Percentiles rank a stretch among this genome's conserved stretches.
Conservation (phyloP, 1,284 basidiomycete species). For the Pholiota adiposa region DNA sequence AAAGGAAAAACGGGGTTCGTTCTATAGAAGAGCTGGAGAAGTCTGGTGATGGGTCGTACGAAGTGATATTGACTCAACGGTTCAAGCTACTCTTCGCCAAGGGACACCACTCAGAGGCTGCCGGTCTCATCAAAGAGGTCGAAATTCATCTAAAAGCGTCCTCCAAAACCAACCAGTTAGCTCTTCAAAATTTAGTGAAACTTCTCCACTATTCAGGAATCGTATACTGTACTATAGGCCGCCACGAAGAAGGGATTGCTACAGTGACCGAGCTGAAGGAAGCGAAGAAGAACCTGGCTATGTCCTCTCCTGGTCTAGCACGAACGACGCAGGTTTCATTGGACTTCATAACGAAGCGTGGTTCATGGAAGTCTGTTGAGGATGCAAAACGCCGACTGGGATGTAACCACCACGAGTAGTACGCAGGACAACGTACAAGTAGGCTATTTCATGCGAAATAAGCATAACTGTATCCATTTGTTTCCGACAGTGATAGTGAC, state of each 20-base stretch:
- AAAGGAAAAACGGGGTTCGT: background rate
- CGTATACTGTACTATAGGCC: slow-evolving; percentile 1
- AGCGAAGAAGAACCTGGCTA: background rate
- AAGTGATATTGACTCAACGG: background rate
- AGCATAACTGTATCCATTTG: too few relatives aligned
- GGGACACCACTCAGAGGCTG: background rate
- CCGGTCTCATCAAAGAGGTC: background rate
- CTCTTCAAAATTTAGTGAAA: background rate
- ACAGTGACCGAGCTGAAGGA: background rate
- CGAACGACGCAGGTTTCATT: background rate
- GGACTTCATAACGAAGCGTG: background rate
- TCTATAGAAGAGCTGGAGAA: background rate
- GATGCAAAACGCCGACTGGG: background rate
- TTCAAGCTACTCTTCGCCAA: background rate
- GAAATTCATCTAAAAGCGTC: background rate
- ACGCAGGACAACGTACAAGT: too few relatives aligned
- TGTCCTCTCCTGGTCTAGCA: background rate
- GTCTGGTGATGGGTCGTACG: background rate
- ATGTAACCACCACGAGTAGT: background rate
- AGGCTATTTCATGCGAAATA: too few relatives aligned
- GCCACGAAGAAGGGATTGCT: slow-evolving; percentile 3
- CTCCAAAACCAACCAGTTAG: background rate
- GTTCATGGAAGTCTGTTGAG: background rate
- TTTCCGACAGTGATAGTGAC: too few relatives aligned
- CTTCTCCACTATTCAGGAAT: background rate